Conservation (phyloP, 331 rosid species). For the Arachis monticola region DNA sequence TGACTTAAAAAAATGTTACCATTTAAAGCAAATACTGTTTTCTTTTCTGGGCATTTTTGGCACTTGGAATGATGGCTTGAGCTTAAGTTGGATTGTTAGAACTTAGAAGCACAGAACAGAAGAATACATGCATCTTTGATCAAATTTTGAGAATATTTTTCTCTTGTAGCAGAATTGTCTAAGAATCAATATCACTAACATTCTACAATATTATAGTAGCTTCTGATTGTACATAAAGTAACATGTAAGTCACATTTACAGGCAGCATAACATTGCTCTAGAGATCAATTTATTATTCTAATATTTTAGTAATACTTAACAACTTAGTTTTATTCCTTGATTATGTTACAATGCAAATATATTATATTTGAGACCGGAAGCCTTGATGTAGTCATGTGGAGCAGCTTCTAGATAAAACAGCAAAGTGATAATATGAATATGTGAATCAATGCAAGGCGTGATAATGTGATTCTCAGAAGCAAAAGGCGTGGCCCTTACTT, state of each 20-base stretch:
- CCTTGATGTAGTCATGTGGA: background rate
- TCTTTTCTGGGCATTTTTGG: too few species aligned
- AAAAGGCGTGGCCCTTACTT: background rate
- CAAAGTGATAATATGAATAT: background rate
- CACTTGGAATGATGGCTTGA: background rate
- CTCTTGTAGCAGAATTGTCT: background rate
- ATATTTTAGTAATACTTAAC: background rate
- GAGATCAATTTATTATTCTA: background rate
- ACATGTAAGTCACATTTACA: background rate
- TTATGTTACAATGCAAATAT: too few species aligned
- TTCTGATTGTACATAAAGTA: background rate
- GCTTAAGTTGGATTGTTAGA: constrained; percentile 9
- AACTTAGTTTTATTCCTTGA: background rate
- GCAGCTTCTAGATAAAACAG: background rate
- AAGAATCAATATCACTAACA: background rate
- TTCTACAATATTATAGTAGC: background rate
- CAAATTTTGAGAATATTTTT: background rate
- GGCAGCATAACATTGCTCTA: background rate
- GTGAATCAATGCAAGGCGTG: too few species aligned
- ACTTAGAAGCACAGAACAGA: background rate
- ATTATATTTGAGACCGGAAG: background rate
- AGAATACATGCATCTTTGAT: constrained; percentile 25
- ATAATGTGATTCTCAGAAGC: background rate
- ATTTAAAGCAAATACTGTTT: background rate
- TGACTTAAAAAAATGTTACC: background rate